These are phyloP conservation scores for Diaporthe nobilis DNA, from an alignment of 2,329 filamentous ascomycete species.

Conservation along the genomic window DNA sequence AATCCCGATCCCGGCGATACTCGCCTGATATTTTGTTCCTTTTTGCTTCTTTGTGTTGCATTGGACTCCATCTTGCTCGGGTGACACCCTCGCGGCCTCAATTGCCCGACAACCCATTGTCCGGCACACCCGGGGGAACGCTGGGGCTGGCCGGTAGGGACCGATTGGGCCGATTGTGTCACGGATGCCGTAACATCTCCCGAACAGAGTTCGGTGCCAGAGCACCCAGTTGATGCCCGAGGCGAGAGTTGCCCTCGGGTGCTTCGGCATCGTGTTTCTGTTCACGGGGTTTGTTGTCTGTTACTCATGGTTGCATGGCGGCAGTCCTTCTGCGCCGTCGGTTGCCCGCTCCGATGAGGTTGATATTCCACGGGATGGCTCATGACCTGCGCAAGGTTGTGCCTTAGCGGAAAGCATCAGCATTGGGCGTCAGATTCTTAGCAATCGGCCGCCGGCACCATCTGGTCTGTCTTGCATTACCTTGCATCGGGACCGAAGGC, in stretches of 20 bases:
- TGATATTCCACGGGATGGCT: background rate
- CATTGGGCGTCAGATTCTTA: slow-evolving; percentile 13
- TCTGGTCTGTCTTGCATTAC: slow-evolving; percentile 6
- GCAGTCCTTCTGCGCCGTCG: background rate
- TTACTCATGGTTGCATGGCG: slow-evolving; percentile 20
- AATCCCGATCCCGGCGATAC: background rate
- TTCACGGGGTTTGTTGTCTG: background rate
- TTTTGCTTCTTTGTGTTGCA: background rate
- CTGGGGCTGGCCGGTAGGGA: slow-evolving; percentile 14
- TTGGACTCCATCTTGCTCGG: background rate
- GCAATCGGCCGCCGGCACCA: slow-evolving; percentile 14
- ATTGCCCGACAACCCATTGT: background rate
- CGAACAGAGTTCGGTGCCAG: slow-evolving; percentile 19
- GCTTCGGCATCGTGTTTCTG: slow-evolving; percentile 4
- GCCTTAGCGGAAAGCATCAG: slow-evolving; percentile 8
- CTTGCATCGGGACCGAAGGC: slow-evolving; percentile 25
- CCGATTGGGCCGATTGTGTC: background rate
- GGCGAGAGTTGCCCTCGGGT: background rate
- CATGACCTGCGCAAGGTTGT: slow-evolving; percentile 12
- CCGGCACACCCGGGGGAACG: background rate
- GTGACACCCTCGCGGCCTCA: background rate
- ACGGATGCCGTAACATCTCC: background rate
- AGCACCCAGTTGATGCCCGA: slow-evolving; percentile 14
- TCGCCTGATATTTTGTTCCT: background rate
- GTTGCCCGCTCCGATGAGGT: background rate